Percentiles rank a stretch among this genome's conserved stretches.
phyloP scores from a whole-genome alignment of 768 basidiomycete species.

The Nidularia pulvinata region DNA sequence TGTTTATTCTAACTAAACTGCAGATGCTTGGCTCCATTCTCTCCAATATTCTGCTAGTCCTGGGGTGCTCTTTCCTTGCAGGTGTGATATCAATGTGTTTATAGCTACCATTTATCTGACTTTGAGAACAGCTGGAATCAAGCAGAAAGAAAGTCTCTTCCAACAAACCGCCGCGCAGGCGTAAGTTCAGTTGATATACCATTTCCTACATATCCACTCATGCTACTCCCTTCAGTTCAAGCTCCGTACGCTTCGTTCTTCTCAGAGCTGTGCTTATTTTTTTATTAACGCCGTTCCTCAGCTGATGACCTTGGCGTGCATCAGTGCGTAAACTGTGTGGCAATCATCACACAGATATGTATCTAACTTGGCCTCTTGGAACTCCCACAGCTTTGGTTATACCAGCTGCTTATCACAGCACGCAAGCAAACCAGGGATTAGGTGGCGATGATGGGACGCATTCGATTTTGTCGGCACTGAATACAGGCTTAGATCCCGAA shows the following conservation, averaged over 20 bases:
- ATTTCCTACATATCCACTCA: too few species aligned
- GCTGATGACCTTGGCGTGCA: conserved; percentile 86
- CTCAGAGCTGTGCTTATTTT: neutral
- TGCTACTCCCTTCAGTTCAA: conserved; percentile 30
- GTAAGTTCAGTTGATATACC: conserved; percentile 34
- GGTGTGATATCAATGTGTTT: conserved; percentile 31
- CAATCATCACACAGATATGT: conserved; percentile 4
- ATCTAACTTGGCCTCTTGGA: neutral
- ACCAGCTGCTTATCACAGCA: conserved; percentile 81
- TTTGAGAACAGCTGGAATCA: conserved; percentile 53
- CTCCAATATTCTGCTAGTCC: conserved; percentile 86
- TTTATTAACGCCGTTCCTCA: conserved; percentile 16
- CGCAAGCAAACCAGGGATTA: conserved; percentile 14
- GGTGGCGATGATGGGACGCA: conserved; percentile 4
- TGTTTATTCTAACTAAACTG: neutral
- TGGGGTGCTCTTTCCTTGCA: conserved; percentile 90
- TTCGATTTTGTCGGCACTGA: conserved; percentile 10
- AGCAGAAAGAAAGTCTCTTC: conserved; percentile 69
- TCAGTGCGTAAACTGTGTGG: conserved; percentile 48
- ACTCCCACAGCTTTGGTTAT: conserved; percentile 70
- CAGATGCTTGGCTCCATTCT: conserved; percentile 91
- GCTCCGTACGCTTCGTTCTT: conserved; percentile 32
- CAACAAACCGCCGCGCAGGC: conserved; percentile 87
- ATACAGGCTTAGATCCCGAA: conserved; percentile 15
- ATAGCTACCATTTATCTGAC: conserved; percentile 1